These are phyloP conservation scores for Plasmodium berghei DNA, from an alignment of 169 alveolate species.

Conservation along the genomic window DNA sequence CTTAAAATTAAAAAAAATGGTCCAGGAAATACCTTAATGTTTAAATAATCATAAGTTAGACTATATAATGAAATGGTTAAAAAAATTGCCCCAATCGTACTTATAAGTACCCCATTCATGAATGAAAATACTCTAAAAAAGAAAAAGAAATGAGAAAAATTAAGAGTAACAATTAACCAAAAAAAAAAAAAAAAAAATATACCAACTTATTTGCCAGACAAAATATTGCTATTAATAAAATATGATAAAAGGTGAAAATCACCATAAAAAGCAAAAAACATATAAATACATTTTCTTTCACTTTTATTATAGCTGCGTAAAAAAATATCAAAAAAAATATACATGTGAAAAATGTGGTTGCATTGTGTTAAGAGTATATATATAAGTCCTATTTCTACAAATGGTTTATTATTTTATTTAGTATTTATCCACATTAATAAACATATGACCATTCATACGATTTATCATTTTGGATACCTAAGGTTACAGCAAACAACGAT, in stretches of 20 bases:
- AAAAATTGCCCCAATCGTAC: constrained; percentile 25
- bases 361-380: neutral
- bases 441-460: too few species aligned
- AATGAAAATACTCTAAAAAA: constrained; percentile 43
- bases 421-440: too few species aligned
- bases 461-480: neutral
- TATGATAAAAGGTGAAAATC: constrained; percentile 30
- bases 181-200: neutral
- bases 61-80: constrained; percentile 25
- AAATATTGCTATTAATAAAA: constrained; percentile 6
- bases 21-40: constrained; percentile 4
- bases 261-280: constrained; percentile 13
- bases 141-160: constrained; percentile 1
- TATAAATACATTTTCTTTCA: constrained; percentile 15
- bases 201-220: constrained; percentile 25
- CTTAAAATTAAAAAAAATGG: constrained; percentile 19
- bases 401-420: too few species aligned
- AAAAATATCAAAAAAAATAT: constrained; percentile 11
- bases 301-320: constrained; percentile 14
- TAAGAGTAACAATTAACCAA: neutral
- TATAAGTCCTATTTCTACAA: too few species aligned
- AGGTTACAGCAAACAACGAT: constrained; percentile 8
- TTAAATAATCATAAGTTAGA: neutral
- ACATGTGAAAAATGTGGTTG: neutral
- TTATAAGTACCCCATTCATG: constrained; percentile 20